phyloP scores from a whole-genome alignment of 1,139 yeast genomes.

The Candida sp. region DNA sequence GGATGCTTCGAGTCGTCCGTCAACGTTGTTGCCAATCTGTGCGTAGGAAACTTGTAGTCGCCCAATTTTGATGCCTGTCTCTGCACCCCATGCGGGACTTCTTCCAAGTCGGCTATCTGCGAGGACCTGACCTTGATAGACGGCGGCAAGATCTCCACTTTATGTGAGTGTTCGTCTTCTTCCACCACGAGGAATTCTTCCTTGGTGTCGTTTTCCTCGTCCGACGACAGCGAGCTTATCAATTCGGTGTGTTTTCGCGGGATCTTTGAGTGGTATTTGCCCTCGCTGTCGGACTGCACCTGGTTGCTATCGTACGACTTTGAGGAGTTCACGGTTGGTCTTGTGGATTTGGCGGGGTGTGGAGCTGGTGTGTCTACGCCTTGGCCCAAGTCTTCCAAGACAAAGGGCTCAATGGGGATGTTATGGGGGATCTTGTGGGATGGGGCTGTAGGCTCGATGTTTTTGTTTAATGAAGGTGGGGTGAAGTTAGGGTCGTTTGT shows the following conservation, averaged over 20 bases:
- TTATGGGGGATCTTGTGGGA: conserved; percentile 74
- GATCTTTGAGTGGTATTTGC: conserved; percentile 36
- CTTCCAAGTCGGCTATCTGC: conserved; percentile 93
- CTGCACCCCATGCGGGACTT: conserved; percentile 92
- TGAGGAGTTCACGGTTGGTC: conserved; percentile 8
- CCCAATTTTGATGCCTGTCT: conserved; percentile 79
- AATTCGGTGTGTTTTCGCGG: conserved; percentile 48
- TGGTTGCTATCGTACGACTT: conserved; percentile 12
- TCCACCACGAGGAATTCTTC: neutral
- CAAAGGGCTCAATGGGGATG: conserved; percentile 75
- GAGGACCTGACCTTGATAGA: conserved; percentile 58
- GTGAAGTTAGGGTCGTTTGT: conserved; percentile 79
- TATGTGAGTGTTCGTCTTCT: neutral
- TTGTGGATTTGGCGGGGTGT: conserved; percentile 38
- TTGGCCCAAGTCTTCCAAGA: conserved; percentile 73
- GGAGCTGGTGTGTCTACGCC: conserved; percentile 79
- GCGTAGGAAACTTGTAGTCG: conserved; percentile 82
- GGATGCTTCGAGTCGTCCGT: conserved; percentile 84
- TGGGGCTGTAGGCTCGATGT: conserved; percentile 72
- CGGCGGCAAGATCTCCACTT: conserved; percentile 36
- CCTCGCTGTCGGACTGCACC: conserved; percentile 11
- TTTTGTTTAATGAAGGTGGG: conserved; percentile 68
- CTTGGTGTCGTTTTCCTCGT: conserved; percentile 21
- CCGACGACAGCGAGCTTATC: conserved; percentile 35
- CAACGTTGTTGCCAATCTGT: conserved; percentile 75